Conservation (phyloP, 1,139 yeast genomes). For the Zhuliangozyma parablackwelliae region DNA sequence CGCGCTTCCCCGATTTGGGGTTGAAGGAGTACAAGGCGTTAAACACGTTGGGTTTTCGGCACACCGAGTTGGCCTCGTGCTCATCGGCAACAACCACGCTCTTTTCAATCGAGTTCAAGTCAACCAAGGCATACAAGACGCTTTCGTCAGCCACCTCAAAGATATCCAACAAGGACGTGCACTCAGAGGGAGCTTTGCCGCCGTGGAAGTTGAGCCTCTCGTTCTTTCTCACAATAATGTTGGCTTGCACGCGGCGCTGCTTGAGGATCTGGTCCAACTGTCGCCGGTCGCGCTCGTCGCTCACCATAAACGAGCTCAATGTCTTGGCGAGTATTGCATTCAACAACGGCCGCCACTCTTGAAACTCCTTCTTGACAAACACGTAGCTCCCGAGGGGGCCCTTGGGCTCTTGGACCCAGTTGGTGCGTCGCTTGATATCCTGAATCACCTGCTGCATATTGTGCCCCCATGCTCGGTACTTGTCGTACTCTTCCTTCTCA, state of each 20-base stretch:
- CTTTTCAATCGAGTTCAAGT: slow-evolving; percentile 57
- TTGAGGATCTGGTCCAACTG: slow-evolving; percentile 42
- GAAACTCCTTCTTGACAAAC: slow-evolving; percentile 49
- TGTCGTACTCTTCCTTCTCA: slow-evolving; percentile 18
- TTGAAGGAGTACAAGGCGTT: slow-evolving; percentile 45
- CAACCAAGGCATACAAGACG: slow-evolving; percentile 61
- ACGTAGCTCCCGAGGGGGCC: slow-evolving; percentile 80
- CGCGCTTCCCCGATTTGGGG: slow-evolving; percentile 41
- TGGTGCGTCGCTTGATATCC: slow-evolving; percentile 31
- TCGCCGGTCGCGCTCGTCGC: slow-evolving; percentile 56
- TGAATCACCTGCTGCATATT: slow-evolving; percentile 37
- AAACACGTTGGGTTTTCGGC: slow-evolving; percentile 33
- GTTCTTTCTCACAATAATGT: slow-evolving; percentile 50
- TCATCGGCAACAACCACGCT: slow-evolving; percentile 50
- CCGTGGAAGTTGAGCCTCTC: slow-evolving; percentile 52
- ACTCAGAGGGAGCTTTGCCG: slow-evolving; percentile 24
- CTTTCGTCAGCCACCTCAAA: slow-evolving; percentile 52
- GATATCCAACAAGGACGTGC: slow-evolving; percentile 54
- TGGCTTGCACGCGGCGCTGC: slow-evolving; percentile 18
- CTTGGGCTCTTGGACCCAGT: slow-evolving; percentile 53
- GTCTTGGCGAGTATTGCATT: slow-evolving; percentile 47
- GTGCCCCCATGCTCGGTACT: slow-evolving; percentile 46
- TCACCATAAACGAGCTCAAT: slow-evolving; percentile 65
- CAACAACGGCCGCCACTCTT: slow-evolving; percentile 60
- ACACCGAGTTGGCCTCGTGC: slow-evolving; percentile 44